phyloP scores from a whole-genome alignment of 176 grass and related monocot species.

The Coix lacrymajobi region DNA sequence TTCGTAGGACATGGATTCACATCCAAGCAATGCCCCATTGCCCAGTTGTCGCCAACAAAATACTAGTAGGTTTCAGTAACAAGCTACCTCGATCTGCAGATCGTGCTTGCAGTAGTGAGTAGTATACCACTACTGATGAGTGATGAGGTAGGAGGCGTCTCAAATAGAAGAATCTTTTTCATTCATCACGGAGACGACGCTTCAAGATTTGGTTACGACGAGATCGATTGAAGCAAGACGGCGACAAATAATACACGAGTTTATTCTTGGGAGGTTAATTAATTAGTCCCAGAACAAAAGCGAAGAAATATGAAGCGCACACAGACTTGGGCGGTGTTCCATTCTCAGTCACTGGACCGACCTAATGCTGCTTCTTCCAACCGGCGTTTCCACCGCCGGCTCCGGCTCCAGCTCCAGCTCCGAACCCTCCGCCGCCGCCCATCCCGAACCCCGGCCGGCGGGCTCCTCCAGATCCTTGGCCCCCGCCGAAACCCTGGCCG shows the following conservation, averaged over 20 bases:
- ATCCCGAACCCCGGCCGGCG: background rate
- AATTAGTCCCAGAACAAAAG: background rate
- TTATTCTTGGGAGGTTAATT: background rate
- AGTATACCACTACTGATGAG: no score
- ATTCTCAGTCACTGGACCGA: background rate
- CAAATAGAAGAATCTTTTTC: background rate
- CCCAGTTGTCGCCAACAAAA: no score
- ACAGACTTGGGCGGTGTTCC: background rate
- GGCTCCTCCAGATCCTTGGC: background rate
- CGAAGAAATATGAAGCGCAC: background rate
- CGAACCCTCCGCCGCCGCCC: background rate
- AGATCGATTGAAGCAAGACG: background rate
- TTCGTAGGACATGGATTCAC: no score
- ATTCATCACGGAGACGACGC: background rate
- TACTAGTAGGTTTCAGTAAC: no score
- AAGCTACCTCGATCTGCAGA: no score
- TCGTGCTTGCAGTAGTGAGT: no score
- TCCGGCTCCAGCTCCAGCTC: background rate
- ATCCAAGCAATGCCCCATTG: no score
- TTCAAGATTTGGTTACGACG: background rate
- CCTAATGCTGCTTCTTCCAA: constrained; percentile 28
- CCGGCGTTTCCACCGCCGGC: background rate
- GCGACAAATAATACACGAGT: background rate
- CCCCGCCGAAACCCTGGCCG: background rate
- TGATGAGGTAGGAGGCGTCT: no score